Evolutionary conservation across 2,329 filamentous ascomycete genomes (phyloP), one percentile per base, ranked within the genome.

Genomic region (Corinectria fuckeliana): DNA sequence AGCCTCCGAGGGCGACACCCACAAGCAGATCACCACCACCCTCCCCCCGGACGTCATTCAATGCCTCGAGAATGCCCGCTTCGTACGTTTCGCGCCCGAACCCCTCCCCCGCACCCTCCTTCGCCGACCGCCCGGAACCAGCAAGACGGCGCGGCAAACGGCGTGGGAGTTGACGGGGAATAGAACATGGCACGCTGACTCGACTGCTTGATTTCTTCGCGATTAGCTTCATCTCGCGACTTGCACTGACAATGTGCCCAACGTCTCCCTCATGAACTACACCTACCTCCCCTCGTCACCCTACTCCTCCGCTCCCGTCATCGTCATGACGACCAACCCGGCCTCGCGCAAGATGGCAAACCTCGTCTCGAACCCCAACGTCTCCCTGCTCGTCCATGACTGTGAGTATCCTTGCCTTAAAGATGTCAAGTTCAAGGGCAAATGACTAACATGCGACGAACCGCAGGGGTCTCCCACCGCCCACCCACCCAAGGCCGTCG

Each of bases 181-280:
- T 30, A 16, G 3, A 32, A 34, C n/a, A 47, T 21, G 13, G n/a
- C 8, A 38, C 20, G 42, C 54, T 55, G 36, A 38, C 54, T 64
- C 18, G 60, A 39, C 21, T 25, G n/a, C 25, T 18, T 30, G 25
- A 52, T 39, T 61, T 44, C 28, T 20, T 44, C 16, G 23, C 47
- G 30, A 68, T 71, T n/a, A 97, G 93, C 92, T 99, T 67, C 95
- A 99, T 77, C 90, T 99, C 52, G 93, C 95, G 69, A 99, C 95
- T 56, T 96, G 91, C 76, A 88, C 88, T 69, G 84, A 90, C 67
- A 90, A 95, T 71, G 82, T 88, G 64, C 95, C 95, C 9, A 92
- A 98, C 75, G 92, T 98, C 66, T 96, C 93, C 34, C 87, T 99
- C 65, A 99, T 99, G 95, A 97, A 96, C 82, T 98, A 98, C 81